A percentile compares a stretch with the other conserved stretches of the same genome.
Evolutionary conservation across 2,329 filamentous ascomycete genomes (phyloP).

Genomic region (Fusarium verrucosum): DNA sequence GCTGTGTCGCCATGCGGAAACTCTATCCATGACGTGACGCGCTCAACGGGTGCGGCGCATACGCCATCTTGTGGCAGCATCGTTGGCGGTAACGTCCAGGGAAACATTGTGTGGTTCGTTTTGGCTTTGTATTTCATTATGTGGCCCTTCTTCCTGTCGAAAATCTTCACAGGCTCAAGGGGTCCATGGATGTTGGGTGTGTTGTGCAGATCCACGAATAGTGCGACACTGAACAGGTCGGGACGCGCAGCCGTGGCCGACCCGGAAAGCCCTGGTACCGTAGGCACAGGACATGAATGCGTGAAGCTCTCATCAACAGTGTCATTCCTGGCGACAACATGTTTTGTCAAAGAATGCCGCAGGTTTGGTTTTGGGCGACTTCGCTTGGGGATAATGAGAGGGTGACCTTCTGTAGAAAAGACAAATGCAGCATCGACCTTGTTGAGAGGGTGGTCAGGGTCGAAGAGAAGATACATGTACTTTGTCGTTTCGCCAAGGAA

Average conservation of each 20-base stretch:
- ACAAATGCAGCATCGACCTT: constrained; percentile 86
- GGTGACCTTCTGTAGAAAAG: constrained; percentile 96
- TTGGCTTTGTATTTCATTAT: constrained; percentile 58
- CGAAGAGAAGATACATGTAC: constrained; percentile 92
- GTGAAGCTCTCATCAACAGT: constrained; percentile 59
- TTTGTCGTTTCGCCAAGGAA: constrained; percentile 97
- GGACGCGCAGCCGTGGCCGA: constrained; percentile 81
- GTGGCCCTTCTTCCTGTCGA: constrained; percentile 60
- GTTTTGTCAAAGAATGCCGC: constrained; percentile 13
- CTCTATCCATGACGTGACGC: constrained; percentile 74
- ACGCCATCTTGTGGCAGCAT: constrained; percentile 80
- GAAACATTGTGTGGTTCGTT: constrained; percentile 86
- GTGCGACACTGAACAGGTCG: constrained; percentile 90
- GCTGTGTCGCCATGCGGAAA: constrained; percentile 61
- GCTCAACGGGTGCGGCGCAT: constrained; percentile 76
- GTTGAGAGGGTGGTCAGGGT: constrained; percentile 86
- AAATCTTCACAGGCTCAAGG: constrained; percentile 49
- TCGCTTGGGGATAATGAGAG: constrained; percentile 77
- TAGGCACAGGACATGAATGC: constrained; percentile 73
- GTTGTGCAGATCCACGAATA: constrained; percentile 81
- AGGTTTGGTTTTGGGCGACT: constrained; percentile 26
- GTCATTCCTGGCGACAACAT: constrained; percentile 41
- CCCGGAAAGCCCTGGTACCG: constrained; percentile 69
- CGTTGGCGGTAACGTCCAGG: constrained; percentile 85
- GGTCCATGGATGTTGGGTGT: constrained; percentile 71